Evolutionary conservation across 495 filamentous ascomycete genomes (phyloP).

Genomic region (Bryoglossum gracile): DNA sequence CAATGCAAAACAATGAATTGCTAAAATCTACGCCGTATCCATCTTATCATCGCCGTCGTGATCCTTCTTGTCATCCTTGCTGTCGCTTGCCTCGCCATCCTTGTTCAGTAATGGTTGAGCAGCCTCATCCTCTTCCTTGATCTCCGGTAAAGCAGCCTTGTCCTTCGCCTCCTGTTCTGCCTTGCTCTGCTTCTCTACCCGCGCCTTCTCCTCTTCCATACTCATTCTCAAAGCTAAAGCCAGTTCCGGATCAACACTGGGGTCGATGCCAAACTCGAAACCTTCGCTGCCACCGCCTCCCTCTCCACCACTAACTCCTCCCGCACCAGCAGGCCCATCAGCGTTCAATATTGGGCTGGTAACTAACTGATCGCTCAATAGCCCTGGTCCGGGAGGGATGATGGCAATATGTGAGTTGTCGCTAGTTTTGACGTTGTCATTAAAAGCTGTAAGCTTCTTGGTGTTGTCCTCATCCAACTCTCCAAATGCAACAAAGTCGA

Average conservation of each 20-base stretch:
- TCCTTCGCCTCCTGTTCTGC: constrained; percentile 59
- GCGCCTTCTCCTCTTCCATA: constrained; percentile 93
- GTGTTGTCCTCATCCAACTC: constrained; percentile 86
- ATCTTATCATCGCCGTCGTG: constrained; percentile 75
- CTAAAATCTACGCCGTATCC: constrained; percentile 58
- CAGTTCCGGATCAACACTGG: constrained; percentile 79
- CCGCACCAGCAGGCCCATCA: constrained; percentile 49
- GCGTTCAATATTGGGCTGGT: constrained; percentile 83
- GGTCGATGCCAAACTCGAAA: constrained; percentile 73
- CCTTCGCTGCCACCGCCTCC: constrained; percentile 47
- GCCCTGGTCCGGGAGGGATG: constrained; percentile 81
- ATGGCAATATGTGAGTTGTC: constrained; percentile 88
- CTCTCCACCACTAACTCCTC: constrained; percentile 43
- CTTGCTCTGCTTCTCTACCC: constrained; percentile 76
- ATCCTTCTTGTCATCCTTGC: constrained; percentile 55
- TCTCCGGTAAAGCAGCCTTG: constrained; percentile 54
- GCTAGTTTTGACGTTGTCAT: constrained; percentile 80
- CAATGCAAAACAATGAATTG: constrained; percentile 14
- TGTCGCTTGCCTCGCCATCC: constrained; percentile 57
- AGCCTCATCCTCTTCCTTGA: constrained; percentile 73
- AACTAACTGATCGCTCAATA: constrained; percentile 88
- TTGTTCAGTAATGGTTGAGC: constrained; percentile 55
- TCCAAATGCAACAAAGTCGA: constrained; percentile 92
- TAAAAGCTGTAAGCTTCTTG: constrained; percentile 87
- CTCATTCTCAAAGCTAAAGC: constrained; percentile 95